A percentile compares a stretch with the other conserved stretches of the same genome.
Conservation (phyloP, 768 basidiomycete genomes). For the Baorangia bicolor region DNA sequence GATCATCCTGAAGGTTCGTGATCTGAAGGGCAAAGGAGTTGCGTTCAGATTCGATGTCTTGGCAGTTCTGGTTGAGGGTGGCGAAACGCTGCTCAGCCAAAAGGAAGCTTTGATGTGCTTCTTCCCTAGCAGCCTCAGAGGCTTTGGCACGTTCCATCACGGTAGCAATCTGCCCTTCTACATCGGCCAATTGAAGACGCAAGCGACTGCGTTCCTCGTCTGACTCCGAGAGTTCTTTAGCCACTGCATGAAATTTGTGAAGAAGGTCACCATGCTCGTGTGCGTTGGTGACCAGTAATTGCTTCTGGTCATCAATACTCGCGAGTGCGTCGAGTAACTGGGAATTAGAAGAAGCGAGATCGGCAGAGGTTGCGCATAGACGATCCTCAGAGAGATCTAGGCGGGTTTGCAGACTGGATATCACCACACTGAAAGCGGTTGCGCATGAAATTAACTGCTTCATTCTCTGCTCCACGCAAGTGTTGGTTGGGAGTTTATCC, state of each 20-base stretch:
- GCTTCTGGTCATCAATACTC: conserved; percentile 21
- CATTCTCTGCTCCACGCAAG: conserved; percentile 13
- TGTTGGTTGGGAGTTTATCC: neutral
- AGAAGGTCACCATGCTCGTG: conserved; percentile 27
- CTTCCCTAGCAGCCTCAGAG: conserved; percentile 36
- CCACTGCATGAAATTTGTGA: conserved; percentile 33
- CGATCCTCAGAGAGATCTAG: conserved; percentile 22
- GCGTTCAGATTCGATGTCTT: conserved; percentile 63
- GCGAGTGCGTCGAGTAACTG: conserved; percentile 15
- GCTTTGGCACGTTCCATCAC: conserved; percentile 34
- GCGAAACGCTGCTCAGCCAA: conserved; percentile 40
- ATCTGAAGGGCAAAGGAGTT: conserved; percentile 65
- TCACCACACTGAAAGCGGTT: conserved; percentile 38
- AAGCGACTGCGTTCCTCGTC: conserved; percentile 20
- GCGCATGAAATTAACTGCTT: conserved; percentile 35
- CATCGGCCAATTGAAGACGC: conserved; percentile 34
- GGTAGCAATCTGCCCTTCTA: conserved; percentile 34
- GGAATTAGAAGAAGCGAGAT: conserved; percentile 18
- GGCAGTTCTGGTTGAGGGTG: conserved; percentile 46
- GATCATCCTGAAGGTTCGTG: conserved; percentile 60
- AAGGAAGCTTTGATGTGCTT: conserved; percentile 31
- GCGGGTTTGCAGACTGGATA: conserved; percentile 38
- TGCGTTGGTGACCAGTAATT: conserved; percentile 14
- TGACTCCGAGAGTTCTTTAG: conserved; percentile 37
- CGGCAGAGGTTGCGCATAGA: conserved; percentile 7